phyloP scores from a whole-genome alignment of 2,329 filamentous ascomycete genomes.

The Trichoderma asperellum region DNA sequence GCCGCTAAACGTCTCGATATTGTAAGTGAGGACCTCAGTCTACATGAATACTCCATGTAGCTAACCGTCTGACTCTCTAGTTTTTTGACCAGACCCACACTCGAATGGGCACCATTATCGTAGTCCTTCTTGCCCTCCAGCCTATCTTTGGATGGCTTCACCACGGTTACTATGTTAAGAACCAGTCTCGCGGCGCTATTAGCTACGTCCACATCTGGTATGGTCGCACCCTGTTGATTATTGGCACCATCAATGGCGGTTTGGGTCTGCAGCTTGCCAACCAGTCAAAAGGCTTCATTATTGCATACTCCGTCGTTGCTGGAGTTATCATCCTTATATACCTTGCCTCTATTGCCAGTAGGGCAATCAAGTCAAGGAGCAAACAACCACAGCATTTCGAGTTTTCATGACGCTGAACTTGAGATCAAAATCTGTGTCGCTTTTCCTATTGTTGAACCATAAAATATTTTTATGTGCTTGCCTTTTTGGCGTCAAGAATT shows the following conservation, averaged over 20 bases:
- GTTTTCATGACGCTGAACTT: no score
- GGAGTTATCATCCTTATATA: slow-evolving; percentile 55
- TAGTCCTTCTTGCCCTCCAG: slow-evolving; percentile 59
- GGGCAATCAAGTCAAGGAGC: no score
- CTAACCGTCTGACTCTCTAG: slow-evolving; percentile 40
- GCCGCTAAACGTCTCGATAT: slow-evolving; percentile 46
- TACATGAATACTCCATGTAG: not conserved
- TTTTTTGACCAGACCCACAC: slow-evolving; percentile 59
- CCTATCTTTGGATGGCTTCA: slow-evolving; percentile 62
- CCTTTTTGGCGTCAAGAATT: no score
- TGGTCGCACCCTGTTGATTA: slow-evolving; percentile 60
- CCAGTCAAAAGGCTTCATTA: slow-evolving; percentile 47
- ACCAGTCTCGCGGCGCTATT: slow-evolving; percentile 52
- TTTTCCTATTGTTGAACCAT: no score
- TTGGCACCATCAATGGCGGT: slow-evolving; percentile 67
- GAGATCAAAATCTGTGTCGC: no score
- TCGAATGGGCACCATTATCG: slow-evolving; percentile 58
- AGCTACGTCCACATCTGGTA: slow-evolving; percentile 66
- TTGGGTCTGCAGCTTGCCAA: slow-evolving; percentile 58
- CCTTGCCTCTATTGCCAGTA: slow-evolving; percentile 35
- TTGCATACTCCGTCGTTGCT: slow-evolving; percentile 61
- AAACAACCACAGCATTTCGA: no score
- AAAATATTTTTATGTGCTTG: no score
- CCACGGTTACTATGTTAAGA: slow-evolving; percentile 56
- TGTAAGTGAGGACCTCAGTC: slow-evolving; percentile 42